Conservation (phyloP, 2,329 filamentous ascomycete species). For the Magnaporthiopsis incrustans region DNA sequence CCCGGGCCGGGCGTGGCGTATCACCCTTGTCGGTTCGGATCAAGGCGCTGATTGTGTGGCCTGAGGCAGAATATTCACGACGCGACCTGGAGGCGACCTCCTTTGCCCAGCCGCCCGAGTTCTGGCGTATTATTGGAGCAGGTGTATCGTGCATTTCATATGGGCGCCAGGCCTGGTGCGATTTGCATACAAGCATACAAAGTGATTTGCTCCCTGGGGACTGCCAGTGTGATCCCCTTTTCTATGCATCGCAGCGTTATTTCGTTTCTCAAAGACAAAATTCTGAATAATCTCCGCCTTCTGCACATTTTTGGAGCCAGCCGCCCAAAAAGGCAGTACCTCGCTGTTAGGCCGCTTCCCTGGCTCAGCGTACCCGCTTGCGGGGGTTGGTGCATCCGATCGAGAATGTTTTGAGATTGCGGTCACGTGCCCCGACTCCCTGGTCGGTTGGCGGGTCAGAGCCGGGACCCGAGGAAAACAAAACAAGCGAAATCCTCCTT, state of each 20-base stretch:
- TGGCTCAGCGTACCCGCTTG: background rate
- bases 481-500: background rate
- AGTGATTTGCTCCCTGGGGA: background rate
- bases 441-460: background rate
- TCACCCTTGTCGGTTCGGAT: background rate
- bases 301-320: background rate
- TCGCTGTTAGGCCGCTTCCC: background rate
- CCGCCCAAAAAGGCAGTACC: background rate
- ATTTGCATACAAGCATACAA: background rate
- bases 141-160: background rate
- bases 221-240: background rate
- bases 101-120: background rate
- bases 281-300: background rate
- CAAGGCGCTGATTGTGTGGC: too few species aligned
- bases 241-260: background rate
- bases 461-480: background rate
- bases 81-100: background rate
- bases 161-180: background rate
- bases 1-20: background rate
- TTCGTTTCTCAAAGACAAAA: background rate
- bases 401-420: background rate
- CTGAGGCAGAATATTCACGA: background rate
- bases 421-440: background rate
- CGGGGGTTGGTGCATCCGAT: background rate
- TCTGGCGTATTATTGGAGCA: background rate